Percentiles rank a stretch among this genome's conserved stretches.
Conservation (phyloP, 2,329 filamentous ascomycete genomes). For the Xylariaceae sp. region DNA sequence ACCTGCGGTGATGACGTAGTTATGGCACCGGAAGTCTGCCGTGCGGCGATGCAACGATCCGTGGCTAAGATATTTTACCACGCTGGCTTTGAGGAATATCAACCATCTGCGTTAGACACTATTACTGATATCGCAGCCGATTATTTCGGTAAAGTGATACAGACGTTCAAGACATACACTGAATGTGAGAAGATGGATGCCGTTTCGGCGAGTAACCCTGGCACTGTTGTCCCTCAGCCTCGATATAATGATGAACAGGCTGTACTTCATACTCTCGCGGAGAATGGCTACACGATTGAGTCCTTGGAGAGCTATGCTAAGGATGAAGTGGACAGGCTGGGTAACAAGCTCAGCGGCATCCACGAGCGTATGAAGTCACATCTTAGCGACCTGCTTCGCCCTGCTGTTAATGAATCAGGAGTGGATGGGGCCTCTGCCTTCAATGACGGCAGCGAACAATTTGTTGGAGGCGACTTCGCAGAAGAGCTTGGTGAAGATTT, state of each 20-base stretch:
- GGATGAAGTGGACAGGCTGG: slow-evolving; percentile 89
- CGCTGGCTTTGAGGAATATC: slow-evolving; percentile 94
- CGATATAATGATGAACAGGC: slow-evolving; percentile 85
- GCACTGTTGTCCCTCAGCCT: slow-evolving; percentile 58
- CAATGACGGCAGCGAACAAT: slow-evolving; percentile 96
- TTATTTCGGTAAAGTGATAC: slow-evolving; percentile 85
- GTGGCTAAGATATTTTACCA: slow-evolving; percentile 96
- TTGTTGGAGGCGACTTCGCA: slow-evolving; percentile 94
- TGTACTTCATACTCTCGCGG: slow-evolving; percentile 81
- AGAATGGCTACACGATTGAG: slow-evolving; percentile 83
- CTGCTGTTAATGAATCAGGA: slow-evolving; percentile 80
- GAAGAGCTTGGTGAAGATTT: slow-evolving; percentile 98
- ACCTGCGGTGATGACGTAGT: slow-evolving; percentile 87
- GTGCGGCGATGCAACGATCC: slow-evolving; percentile 84
- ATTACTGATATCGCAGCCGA: slow-evolving; percentile 88
- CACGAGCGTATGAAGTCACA: slow-evolving; percentile 96
- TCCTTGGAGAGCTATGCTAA: slow-evolving; percentile 84
- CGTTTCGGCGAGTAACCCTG: slow-evolving; percentile 46
- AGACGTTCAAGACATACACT: slow-evolving; percentile 80
- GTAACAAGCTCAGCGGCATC: slow-evolving; percentile 77
- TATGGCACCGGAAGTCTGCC: slow-evolving; percentile 82
- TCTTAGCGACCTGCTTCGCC: slow-evolving; percentile 89
- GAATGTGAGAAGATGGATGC: slow-evolving; percentile 79
- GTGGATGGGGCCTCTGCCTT: slow-evolving; percentile 86
- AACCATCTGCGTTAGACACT: slow-evolving; percentile 89